Evolutionary conservation across 345 rosid species (phyloP), one percentile per base, ranked within the genome.

Genomic region (Streptanthus diversifolius): DNA sequence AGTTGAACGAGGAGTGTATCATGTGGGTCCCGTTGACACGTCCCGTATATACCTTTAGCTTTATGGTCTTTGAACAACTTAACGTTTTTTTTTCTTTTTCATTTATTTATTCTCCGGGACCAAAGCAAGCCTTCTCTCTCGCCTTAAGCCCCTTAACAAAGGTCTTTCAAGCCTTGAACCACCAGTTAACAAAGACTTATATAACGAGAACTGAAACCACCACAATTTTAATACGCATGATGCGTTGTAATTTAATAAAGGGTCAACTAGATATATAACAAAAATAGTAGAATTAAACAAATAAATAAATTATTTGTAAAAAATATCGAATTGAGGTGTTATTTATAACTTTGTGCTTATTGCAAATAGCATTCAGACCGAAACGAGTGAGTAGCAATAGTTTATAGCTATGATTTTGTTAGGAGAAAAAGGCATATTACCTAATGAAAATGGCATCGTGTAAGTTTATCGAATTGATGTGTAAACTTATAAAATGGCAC

Each of bases 1-100:
- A 79, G 69, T 27, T 68, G 75, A 30, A 47, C 72, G 14, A 63
- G 49, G 54, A 60, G 75, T 47, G 54, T 73, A 32, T 3, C 30
- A 40, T 56, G 80, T 57, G 77, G 80, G 68, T 30, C 80, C 55
- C 51, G 35, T 25, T 36, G 30, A 18, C 60, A 70, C 59, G 66
- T 53, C 41, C 8, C 30, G 66, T 47, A 75, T 53, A 60, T 68
- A 15, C 58, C 62, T 14, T 19, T 30, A 36, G 36, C 55, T 75
- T 58, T 59, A 75, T 51, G 44, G 68, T 33, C 69, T 59, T 63
- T 53, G 54, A 62, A 71, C 59, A 37, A 48, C 74, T 36, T n/a
- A 18, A 3, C 5, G 10, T 45, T 64, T 71, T n/a, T n/a, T n/a
- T n/a, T n/a, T n/a, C n/a, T 8, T 22, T 0, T 19, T 27, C 55